Conservation (phyloP, 768 basidiomycete species). For the Phylloporus scabripes region DNA sequence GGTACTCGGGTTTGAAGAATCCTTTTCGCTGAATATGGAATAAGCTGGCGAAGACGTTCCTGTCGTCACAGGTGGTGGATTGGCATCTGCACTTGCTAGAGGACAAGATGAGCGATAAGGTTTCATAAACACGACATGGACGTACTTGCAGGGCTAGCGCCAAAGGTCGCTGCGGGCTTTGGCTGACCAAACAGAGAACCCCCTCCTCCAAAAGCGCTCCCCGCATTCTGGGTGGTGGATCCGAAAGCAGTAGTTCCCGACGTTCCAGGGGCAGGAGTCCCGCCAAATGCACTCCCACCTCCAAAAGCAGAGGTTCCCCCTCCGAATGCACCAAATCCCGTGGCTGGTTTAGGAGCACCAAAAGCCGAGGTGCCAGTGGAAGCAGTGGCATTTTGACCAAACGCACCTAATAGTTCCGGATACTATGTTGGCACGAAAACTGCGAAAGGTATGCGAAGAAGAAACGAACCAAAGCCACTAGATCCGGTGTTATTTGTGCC, state of each 20-base stretch:
- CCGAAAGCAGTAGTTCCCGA: conserved; percentile 33
- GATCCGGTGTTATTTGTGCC: conserved; percentile 32
- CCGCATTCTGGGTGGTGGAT: conserved; percentile 26
- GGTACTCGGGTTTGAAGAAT: conserved; percentile 38
- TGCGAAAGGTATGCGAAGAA: conserved; percentile 1
- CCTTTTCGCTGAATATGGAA: conserved; percentile 58
- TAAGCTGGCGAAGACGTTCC: conserved; percentile 69
- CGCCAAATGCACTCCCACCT: conserved; percentile 39
- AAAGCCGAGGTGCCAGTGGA: conserved; percentile 45
- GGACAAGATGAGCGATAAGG: conserved; percentile 10
- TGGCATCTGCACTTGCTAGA: conserved; percentile 32
- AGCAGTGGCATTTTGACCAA: conserved; percentile 36
- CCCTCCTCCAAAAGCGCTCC: conserved; percentile 40
- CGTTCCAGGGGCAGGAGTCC: conserved; percentile 26
- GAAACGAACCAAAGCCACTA: conserved; percentile 33
- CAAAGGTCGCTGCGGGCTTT: conserved; percentile 43
- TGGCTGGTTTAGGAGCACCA: conserved; percentile 60
- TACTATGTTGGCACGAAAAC: conserved; percentile 3
- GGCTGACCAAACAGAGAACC: conserved; percentile 56
- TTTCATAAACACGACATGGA: conserved; percentile 1
- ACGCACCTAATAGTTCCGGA: conserved; percentile 30
- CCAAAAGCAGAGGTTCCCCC: conserved; percentile 50
- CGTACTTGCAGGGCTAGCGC: conserved; percentile 33
- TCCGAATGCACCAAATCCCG: conserved; percentile 75
- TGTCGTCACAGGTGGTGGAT: conserved; percentile 53